Percentiles rank a stretch among this genome's conserved stretches.
Evolutionary conservation across 352 stramenopile genomes (phyloP).

Genomic region (Aphanomyces euteiches): DNA sequence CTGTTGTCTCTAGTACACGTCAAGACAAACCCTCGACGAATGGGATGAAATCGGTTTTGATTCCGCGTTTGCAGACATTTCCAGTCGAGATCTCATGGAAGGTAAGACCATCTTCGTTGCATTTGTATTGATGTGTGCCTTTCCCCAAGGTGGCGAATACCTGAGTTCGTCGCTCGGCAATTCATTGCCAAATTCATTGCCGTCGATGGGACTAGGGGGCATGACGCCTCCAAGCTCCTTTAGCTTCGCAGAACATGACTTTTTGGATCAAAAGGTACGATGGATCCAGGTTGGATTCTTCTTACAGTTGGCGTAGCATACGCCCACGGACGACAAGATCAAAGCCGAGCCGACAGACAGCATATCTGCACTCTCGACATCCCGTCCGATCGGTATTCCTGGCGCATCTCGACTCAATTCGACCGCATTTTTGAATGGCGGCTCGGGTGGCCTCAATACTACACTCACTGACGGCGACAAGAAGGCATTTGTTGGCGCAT

Average conservation of each 20-base stretch:
- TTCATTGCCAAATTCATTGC: constrained; percentile 80
- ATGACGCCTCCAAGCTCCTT: constrained; percentile 81
- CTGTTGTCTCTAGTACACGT: constrained; percentile 28
- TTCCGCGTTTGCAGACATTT: constrained; percentile 71
- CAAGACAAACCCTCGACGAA: constrained; percentile 77
- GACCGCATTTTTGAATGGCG: constrained; percentile 22
- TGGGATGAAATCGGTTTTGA: constrained; percentile 86
- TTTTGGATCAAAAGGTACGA: constrained; percentile 46
- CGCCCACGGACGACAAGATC: constrained; percentile 19
- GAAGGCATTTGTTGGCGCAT: constrained; percentile 89
- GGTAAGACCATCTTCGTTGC: not conserved
- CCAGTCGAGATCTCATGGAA: constrained; percentile 71
- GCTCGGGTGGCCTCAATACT: not conserved
- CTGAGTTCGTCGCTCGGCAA: constrained; percentile 78
- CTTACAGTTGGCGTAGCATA: not conserved
- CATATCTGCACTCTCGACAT: constrained; percentile 43
- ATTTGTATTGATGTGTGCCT: not conserved
- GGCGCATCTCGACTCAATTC: constrained; percentile 40
- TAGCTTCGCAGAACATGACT: constrained; percentile 78
- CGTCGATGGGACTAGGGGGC: constrained; percentile 71
- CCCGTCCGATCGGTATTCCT: constrained; percentile 77
- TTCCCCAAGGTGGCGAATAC: constrained; percentile 46
- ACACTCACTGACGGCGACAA: constrained; percentile 42
- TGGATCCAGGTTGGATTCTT: constrained; percentile 16
- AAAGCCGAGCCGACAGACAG: constrained; percentile 22